Evolutionary conservation across 2,329 filamentous ascomycete genomes (phyloP), one percentile per base, ranked within the genome.

Genomic region (Phyllosticta citriasiana): DNA sequence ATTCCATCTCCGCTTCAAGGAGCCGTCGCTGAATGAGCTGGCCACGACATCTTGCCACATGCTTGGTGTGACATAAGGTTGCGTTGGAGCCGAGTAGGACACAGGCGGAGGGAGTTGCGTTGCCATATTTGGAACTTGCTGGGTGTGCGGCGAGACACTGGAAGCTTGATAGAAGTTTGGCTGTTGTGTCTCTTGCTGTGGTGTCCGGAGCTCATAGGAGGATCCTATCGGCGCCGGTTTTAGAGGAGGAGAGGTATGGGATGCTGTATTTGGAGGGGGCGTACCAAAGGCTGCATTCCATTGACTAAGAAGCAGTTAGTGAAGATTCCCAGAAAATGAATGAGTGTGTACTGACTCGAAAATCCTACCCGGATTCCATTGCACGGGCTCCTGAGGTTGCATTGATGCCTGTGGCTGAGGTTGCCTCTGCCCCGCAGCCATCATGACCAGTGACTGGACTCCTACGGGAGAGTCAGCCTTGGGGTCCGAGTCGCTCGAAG

Each of bases 241-340:
- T 71, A 75, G 70, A 70, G 75, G 75, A 65, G 76, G 76, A 59
- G 76, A 76, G 35, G 74, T 73, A 66, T 77, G 76, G 55, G 74
- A 73, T 57, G 74, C 71, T 60, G 72, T 69, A 68, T 70, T 74
- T 63, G 73, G 68, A 69, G 76, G 71, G 57, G 84, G 85, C 74
- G 87, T 89, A 79, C 91, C 89, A 78, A 97, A 97, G 66, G 93
- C 92, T 70, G 88, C 87, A 75, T 96, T 92, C 92, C 93, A 97
- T 79, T 96, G 91, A 74, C 92, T 96, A 69, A 57, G 6, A 16
- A 6, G 62, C 14, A 53, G 70, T 68, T 69, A 65, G 25, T 57
- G 19, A 25, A 27, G 56, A 63, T 58, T 8, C 59, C 63, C 40
- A 62, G 66, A 22, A 40, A 26, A 62, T 1, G 24, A 19, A 52